Evolutionary conservation across 345 rosid genomes (phyloP).

Genomic region (Euclidium syriacum): DNA sequence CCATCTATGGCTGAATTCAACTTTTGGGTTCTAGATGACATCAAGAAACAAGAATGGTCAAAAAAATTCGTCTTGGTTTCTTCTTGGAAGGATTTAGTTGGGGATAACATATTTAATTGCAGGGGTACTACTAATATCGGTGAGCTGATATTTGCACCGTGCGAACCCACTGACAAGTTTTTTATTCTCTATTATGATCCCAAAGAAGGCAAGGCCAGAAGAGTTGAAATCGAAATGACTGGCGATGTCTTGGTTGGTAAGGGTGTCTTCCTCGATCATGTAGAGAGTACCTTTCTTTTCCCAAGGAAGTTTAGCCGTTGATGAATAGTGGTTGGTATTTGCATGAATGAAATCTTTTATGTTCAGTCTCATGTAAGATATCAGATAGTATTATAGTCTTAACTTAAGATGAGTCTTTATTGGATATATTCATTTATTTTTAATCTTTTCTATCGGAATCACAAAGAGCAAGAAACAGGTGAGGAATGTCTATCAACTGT

Average conservation of each 20-base stretch:
- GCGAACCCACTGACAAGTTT: no score
- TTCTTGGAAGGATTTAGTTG: neutral
- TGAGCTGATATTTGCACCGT: neutral
- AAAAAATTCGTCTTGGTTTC: neutral
- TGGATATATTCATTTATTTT: no score
- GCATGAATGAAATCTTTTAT: no score
- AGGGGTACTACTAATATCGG: neutral
- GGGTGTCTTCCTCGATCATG: neutral
- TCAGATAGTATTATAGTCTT: no score
- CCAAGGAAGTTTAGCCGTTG: no score
- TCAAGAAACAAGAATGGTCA: neutral
- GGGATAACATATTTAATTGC: neutral
- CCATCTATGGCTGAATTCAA: neutral
- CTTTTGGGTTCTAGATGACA: neutral
- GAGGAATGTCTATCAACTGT: no score
- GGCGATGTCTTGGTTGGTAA: neutral
- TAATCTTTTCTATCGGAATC: no score
- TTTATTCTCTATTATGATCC: neutral
- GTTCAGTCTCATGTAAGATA: no score
- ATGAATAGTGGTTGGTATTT: no score
- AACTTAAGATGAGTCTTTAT: no score
- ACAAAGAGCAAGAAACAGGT: no score
- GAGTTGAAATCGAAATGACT: neutral
- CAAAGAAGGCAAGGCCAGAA: neutral
- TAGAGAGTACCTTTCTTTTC: neutral